Percentiles rank a stretch among this genome's conserved stretches.
These are phyloP conservation scores for Epichloe festucae DNA, from an alignment of 2,329 filamentous ascomycete species.

Conservation along the genomic window DNA sequence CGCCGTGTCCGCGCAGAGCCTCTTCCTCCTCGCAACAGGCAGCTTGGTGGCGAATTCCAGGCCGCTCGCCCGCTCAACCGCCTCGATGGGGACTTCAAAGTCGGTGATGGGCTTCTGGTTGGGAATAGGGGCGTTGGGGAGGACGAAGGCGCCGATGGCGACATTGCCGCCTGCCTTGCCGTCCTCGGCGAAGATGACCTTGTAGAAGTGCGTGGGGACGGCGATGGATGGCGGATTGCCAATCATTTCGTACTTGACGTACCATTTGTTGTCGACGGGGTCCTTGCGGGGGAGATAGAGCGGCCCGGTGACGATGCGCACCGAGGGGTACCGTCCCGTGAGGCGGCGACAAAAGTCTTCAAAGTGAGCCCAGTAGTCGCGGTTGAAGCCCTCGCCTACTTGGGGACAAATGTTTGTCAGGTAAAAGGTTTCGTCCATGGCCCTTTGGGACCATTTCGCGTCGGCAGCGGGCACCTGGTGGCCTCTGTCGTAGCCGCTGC, in stretches of 20 bases:
- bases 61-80: constrained; percentile 81
- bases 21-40: constrained; percentile 57
- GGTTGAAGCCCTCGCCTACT: constrained; percentile 95
- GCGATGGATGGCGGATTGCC: constrained; percentile 86
- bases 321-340: constrained; percentile 67
- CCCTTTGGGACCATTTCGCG: constrained; percentile 84
- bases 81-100: constrained; percentile 91
- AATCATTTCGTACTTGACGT: constrained; percentile 90
- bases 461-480: constrained; percentile 97
- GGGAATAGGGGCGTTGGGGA: constrained; percentile 80
- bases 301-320: constrained; percentile 85
- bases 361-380: constrained; percentile 98
- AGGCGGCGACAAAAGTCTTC: constrained; percentile 91
- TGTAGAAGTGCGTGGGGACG: constrained; percentile 98
- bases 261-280: constrained; percentile 79
- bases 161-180: constrained; percentile 58
- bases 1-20: constrained; percentile 73
- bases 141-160: constrained; percentile 82
- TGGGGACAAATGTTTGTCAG: constrained; percentile 97
- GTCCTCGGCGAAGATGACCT: constrained; percentile 94
- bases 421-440: constrained; percentile 92
- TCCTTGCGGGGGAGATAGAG: constrained; percentile 83
- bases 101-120: constrained; percentile 79
- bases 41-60: constrained; percentile 81
- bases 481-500: constrained; percentile 86